phyloP scores from a whole-genome alignment of 1,139 yeast genomes.

The Taiozyma onychis region DNA sequence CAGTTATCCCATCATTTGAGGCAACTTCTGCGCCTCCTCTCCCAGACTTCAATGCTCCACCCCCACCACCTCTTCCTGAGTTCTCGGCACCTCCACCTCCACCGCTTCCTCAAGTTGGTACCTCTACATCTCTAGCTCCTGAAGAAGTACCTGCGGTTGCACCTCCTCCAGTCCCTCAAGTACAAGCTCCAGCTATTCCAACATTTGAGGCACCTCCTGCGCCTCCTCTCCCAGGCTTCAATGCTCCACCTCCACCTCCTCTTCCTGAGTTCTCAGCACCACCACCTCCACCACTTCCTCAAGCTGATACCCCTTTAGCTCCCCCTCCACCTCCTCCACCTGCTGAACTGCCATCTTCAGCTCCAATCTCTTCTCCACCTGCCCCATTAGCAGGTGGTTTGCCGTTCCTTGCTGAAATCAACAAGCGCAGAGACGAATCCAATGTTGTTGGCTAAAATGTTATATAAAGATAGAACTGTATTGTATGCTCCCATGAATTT shows the following conservation, averaged over 20 bases:
- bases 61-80: constrained; percentile 3
- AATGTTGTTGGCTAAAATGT: constrained; percentile 33
- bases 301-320: constrained; percentile 31
- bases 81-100: constrained; percentile 22
- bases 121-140: constrained; percentile 16
- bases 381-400: constrained; percentile 25
- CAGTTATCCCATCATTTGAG: constrained; percentile 29
- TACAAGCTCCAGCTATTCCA: constrained; percentile 19
- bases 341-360: constrained; percentile 15
- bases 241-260: constrained; percentile 27
- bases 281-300: constrained; percentile 26
- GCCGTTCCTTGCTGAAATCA: constrained; percentile 49
- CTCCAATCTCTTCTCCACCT: constrained; percentile 12
- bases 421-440: constrained; percentile 46
- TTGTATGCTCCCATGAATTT: neutral
- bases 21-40: constrained; percentile 9
- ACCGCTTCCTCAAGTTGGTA: constrained; percentile 28
- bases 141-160: neutral
- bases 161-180: constrained; percentile 6
- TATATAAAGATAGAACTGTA: neutral
- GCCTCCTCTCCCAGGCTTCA: constrained; percentile 25
- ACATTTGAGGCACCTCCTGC: constrained; percentile 26
- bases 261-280: constrained; percentile 33
- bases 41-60: constrained; percentile 27
- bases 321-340: constrained; percentile 22